These are phyloP conservation scores for Mitragyna speciosa DNA, from an alignment of 257 asterid genomes.

Conservation along the genomic window DNA sequence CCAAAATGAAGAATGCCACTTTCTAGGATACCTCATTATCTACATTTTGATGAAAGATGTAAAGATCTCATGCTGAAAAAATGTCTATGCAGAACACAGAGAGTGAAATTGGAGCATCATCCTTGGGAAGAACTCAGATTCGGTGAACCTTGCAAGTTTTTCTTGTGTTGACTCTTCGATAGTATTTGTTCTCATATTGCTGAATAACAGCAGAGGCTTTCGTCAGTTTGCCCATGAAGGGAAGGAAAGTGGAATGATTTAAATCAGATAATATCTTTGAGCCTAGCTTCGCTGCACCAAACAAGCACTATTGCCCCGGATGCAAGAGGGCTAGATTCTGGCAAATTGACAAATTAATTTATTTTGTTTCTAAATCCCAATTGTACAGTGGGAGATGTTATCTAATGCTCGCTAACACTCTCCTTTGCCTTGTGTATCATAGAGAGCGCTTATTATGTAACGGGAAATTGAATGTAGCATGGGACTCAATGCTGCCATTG, in stretches of 20 bases:
- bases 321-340: background rate
- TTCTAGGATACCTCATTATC: slow-evolving; percentile 5
- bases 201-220: background rate
- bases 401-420: slow-evolving; percentile 40
- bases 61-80: slow-evolving; percentile 17
- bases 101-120: slow-evolving; percentile 88
- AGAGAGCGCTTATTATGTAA: slow-evolving; percentile 9
- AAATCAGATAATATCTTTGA: background rate
- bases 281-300: background rate
- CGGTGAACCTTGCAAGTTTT: slow-evolving; percentile 40
- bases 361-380: slow-evolving; percentile 7
- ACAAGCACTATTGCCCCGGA: background rate
- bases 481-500: slow-evolving; percentile 15
- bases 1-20: too few species aligned
- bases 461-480: slow-evolving; percentile 19
- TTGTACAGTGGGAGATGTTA: slow-evolving; percentile 55
- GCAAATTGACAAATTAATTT: slow-evolving; percentile 14
- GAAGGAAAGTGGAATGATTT: slow-evolving; percentile 9
- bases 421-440: slow-evolving; percentile 36
- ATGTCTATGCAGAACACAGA: slow-evolving; percentile 63
- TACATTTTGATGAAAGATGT: background rate
- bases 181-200: slow-evolving; percentile 7
- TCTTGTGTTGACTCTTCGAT: background rate
- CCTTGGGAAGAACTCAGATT: slow-evolving; percentile 84
- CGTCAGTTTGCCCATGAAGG: background rate